Evolutionary conservation across 306 rosid genomes (phyloP), one percentile per base, ranked within the genome.

Genomic region (Dalbergia cultrata): DNA sequence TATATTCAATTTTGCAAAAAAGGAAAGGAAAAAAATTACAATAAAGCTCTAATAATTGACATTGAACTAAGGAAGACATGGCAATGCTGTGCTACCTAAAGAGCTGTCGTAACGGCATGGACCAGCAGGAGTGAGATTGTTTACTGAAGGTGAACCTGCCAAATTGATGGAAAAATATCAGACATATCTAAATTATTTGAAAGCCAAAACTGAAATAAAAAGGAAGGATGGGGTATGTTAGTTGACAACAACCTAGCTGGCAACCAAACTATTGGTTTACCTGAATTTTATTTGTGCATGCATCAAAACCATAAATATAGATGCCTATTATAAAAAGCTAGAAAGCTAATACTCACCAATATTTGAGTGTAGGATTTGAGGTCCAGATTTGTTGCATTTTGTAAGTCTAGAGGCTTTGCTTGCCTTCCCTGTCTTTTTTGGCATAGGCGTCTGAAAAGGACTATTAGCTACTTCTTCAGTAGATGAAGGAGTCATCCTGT

Each of bases 71-170:
- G 3, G 52, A 73, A 50, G 83, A 70, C 67, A 54, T 37, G 77
- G 43, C n/a, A 85, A 83, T 53, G 14, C 43, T 21, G 67, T 70
- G 67, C 78, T 90, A 95, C 99, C 96, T 77, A 93, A 89, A 59
- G 99, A 95, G 88, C 99, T 95, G 86, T 95, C 99, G 80, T 91
- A 95, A 39, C 99, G 98, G 72, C 99, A 95, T 19, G 99, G 89
- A 81, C 99, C 98, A 74, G 93, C 96, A 21, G 96, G 93, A 66
- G 99, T 90, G 70, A 91, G 92, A 82, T 88, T 95, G 50, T 90
- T 85, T 14, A 88, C 93, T 22, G 95, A 80, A 79, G 97, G 98
- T 84, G 97, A 93, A 86, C 96, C 99, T 95, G 94, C 77, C 75
- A 91, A 77, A 78, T 70, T 80, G 43, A 83, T 41, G 66, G 31